A percentile compares a stretch with the other conserved stretches of the same genome.
These are phyloP conservation scores for Naganishia albida DNA, from an alignment of 1,284 basidiomycete genomes.

Conservation along the genomic window DNA sequence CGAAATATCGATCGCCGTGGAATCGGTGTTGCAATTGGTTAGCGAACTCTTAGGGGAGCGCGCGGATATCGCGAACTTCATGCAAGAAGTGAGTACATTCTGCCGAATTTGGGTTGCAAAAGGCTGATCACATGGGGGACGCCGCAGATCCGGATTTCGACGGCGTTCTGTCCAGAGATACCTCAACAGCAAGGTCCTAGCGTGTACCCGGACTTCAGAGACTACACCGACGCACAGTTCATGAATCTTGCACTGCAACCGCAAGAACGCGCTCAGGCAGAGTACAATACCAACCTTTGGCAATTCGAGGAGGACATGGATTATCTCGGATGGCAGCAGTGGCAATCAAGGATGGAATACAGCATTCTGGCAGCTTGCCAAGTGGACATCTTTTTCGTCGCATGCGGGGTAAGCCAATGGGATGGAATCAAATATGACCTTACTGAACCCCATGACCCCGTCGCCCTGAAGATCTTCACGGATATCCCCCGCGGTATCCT, in stretches of 20 bases:
- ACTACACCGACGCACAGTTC: conserved; percentile 33
- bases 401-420: conserved; percentile 17
- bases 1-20: conserved; percentile 9
- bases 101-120: too few species aligned
- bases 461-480: conserved; percentile 11
- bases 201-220: conserved; percentile 32
- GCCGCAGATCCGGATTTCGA: conserved; percentile 7
- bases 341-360: conserved; percentile 23
- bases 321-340: conserved; percentile 25
- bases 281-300: conserved; percentile 12
- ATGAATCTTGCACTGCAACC: conserved; percentile 24
- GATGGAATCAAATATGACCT: not conserved
- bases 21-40: conserved; percentile 3
- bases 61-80: not conserved
- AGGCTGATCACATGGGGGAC: not conserved
- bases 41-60: not conserved
- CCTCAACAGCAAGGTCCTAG: conserved; percentile 4
- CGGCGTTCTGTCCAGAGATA: conserved; percentile 26
- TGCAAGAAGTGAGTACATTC: not conserved
- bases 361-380: conserved; percentile 29
- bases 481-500: conserved; percentile 25
- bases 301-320: conserved; percentile 23
- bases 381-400: conserved; percentile 29
- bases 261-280: conserved; percentile 20
- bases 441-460: not conserved